Evolutionary conservation across 495 filamentous ascomycete species (phyloP).

Genomic region (Cetradonia linearis): DNA sequence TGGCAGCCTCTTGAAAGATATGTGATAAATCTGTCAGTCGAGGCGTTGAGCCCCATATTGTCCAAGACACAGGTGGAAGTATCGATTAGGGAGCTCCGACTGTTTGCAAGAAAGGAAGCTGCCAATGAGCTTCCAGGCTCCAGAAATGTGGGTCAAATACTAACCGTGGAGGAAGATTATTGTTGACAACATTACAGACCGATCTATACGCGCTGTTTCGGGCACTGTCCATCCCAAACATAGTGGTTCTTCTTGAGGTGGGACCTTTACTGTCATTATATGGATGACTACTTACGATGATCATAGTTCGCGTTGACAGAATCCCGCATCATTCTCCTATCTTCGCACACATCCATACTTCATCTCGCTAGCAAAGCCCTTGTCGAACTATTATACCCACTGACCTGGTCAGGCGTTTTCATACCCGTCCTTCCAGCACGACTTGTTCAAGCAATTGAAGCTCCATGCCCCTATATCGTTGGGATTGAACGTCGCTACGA

Average conservation of each 20-base stretch:
- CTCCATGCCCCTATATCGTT: conserved; percentile 93
- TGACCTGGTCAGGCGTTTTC: conserved; percentile 86
- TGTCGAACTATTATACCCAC: conserved; percentile 73
- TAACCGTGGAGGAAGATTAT: background rate
- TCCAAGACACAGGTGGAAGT: conserved; percentile 96
- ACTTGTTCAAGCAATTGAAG: conserved; percentile 79
- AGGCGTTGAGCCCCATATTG: conserved; percentile 80
- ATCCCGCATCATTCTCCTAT: conserved; percentile 90
- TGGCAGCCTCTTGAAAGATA: conserved; percentile 97
- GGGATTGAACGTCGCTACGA: conserved; percentile 93
- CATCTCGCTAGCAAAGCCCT: conserved; percentile 81
- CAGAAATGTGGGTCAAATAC: conserved; percentile 45
- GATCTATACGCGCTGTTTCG: conserved; percentile 92
- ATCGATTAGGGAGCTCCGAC: conserved; percentile 73
- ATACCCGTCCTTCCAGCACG: conserved; percentile 86
- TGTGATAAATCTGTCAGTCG: conserved; percentile 94
- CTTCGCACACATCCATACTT: conserved; percentile 92
- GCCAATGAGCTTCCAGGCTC: conserved; percentile 88
- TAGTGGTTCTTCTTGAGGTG: conserved; percentile 78
- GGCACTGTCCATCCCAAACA: conserved; percentile 77
- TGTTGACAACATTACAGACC: conserved; percentile 39
- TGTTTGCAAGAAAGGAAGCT: conserved; percentile 90
- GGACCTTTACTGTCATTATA: background rate
- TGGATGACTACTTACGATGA: conserved; percentile 11
- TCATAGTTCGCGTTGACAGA: conserved; percentile 71